Base-by-base conservation (phyloP, 352 stramenopile species). In the Phytopythium delawarense region DNA sequence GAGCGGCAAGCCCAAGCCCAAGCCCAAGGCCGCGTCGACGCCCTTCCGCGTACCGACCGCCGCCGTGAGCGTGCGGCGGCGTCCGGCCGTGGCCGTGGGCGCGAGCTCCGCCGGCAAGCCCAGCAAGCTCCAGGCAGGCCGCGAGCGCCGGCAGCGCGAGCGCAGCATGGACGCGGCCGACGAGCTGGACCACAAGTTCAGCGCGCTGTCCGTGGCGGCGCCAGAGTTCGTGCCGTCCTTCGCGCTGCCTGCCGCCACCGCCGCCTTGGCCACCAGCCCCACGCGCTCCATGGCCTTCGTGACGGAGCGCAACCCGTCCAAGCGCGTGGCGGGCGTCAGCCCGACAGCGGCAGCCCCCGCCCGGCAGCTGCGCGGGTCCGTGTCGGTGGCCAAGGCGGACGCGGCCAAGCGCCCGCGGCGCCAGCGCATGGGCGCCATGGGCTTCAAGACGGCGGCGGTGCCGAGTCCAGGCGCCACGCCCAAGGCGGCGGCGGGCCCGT, bases 171-270 rank as follows among this genome's bases (percentile, higher is more conserved):
- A 85, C 55, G 76, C 78, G 23, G 78, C 70, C 50, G 71, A 86
- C 25, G 79, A 91, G 46, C 69, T 91, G 32, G 75, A 88, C 63
- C 67, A 86, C 64, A 81, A 78, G 56, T 88, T 91, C 49, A 79
- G 79, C 46, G 78, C 78, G 37, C 66, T 88, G 23, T 79, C 79
- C 30, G 69, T 83, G 18, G 66, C 69, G 12, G 82, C 82, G 40
- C 78, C 79, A 0, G 76, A 69, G 32, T 91, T 91, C 53, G 81
- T 83, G 25, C 75, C 75, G 1, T 70, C 66, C 5, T 65, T 58
- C 52, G 52, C 52, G 18, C 34, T 35, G 34, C 52, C 51, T 16
- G 12, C 59, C 9, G 32, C 70, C 6, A 7, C 57, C 4, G 57
- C 73, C 12, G 35, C 35, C 12, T 16, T 16, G 50, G 44, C 49